Evolutionary conservation across 129 eudicot genomes (phyloP).

Genomic region (Flaveria linearis): DNA sequence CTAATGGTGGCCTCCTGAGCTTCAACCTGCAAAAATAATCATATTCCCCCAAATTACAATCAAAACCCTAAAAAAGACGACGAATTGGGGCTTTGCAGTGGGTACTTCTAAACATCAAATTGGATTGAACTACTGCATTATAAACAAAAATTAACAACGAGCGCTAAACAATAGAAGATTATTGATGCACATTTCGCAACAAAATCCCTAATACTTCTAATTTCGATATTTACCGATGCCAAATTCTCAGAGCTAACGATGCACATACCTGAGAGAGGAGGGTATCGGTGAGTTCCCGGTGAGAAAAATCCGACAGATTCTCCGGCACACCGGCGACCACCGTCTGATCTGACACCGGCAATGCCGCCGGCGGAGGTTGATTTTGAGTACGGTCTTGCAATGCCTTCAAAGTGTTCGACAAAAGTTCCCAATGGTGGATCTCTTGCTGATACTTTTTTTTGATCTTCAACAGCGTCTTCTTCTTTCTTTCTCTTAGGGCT

Average conservation of each 20-base stretch:
- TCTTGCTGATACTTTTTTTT: slow-evolving; percentile 56
- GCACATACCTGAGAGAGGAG: slow-evolving; percentile 59
- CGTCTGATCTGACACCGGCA: neutral
- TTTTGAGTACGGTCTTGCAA: slow-evolving; percentile 42
- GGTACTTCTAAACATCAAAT: slow-evolving; percentile 4
- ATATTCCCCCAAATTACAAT: slow-evolving; percentile 25
- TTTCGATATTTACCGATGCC: neutral
- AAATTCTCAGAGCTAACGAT: neutral
- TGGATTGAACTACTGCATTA: neutral
- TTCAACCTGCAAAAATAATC: slow-evolving; percentile 50
- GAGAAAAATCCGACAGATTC: slow-evolving; percentile 30
- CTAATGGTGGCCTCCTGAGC: slow-evolving; percentile 67
- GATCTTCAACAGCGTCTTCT: slow-evolving; percentile 45
- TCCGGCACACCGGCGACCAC: neutral
- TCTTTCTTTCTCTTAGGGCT: slow-evolving; percentile 46
- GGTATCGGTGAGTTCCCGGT: slow-evolving; percentile 37
- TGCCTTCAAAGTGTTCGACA: slow-evolving; percentile 65
- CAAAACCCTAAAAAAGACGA: slow-evolving; percentile 24
- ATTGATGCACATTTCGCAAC: slow-evolving; percentile 4
- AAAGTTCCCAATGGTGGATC: slow-evolving; percentile 65
- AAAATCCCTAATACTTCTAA: neutral
- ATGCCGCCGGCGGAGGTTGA: neutral
- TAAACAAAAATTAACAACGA: neutral
- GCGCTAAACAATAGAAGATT: slow-evolving; percentile 11
- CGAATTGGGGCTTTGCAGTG: slow-evolving; percentile 4